Evolutionary conservation across 768 basidiomycete genomes (phyloP), one percentile per base, ranked within the genome.

Genomic region (Suillus lakei): DNA sequence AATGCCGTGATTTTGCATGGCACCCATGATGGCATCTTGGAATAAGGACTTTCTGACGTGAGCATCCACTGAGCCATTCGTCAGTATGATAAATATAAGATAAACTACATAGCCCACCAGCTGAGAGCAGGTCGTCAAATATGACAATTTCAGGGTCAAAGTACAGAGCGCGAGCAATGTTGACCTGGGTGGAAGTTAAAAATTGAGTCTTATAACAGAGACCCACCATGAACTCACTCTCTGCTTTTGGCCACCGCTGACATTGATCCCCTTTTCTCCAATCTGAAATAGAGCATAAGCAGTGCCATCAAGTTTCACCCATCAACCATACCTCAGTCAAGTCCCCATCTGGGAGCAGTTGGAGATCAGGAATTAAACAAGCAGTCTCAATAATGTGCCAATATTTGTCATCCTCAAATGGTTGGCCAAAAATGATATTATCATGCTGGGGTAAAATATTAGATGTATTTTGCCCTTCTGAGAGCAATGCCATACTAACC

Each of bases 1-100:
- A 73, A 85, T 83, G 41, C 85, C 85, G 66, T 70, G 72, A 39
- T 69, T 71, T 26, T 80, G 77, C 1, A 86, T 80, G 0, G 77
- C 77, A 15, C 80, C 80, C 12, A 87, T 67, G 69, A 92, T 88
- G n/a, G 88, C 90, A 62, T 86, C 82, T 51, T 86, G 80, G 73
- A 93, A 91, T 2, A 93, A 80, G 10, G 86, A 80, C 69, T 86
- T 86, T 1, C 89, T 90, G 59, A 93, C 91, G 69, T 93, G 90
- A 1, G 90, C 89, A 70, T 92, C 91, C 60, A 92, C 88, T 87
- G 38, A n/a, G 1, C 1, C 36, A 38, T 34, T 39, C 21, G 15
- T 28, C n/a, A 44, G 28, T 13, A 21, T 26, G 12, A 59, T 12
- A 50, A 13, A 21, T 6, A 28, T 51, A 5, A n/a, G 18, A 32